Percentiles rank a stretch among this genome's conserved stretches.
Evolutionary conservation across 805 yeast species (phyloP).

Genomic region (Saturnispora gosingensis): DNA sequence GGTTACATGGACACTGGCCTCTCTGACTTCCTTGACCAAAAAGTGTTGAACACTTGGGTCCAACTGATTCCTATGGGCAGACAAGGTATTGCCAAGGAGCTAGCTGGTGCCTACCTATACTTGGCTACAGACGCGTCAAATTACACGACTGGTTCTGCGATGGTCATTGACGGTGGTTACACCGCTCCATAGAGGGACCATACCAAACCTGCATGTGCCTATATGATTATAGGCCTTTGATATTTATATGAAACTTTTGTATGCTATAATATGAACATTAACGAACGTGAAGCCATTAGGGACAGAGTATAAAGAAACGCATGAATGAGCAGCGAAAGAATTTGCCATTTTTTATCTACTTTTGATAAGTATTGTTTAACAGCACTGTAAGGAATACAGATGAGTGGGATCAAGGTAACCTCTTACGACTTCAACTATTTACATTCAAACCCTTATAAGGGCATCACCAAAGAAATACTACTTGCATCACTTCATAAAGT

Average conservation of each 20-base stretch:
- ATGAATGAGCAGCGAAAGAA: neutral
- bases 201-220: neutral
- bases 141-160: constrained; percentile 74
- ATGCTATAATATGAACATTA: neutral
- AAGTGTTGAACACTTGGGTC: constrained; percentile 42
- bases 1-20: constrained; percentile 76
- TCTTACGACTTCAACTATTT: constrained; percentile 14
- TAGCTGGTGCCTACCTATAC: constrained; percentile 72
- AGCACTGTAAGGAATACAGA: neutral
- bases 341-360: neutral
- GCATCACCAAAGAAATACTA: constrained; percentile 17
- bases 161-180: constrained; percentile 75
- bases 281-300: neutral
- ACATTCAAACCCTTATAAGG: constrained; percentile 21
- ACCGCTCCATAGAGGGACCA: neutral
- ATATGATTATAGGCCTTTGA: neutral
- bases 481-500: neutral
- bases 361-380: neutral
- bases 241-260: neutral
- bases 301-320: neutral
- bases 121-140: constrained; percentile 75
- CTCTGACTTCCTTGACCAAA: constrained; percentile 38
- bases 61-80: constrained; percentile 59
- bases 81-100: constrained; percentile 62
- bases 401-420: constrained; percentile 14